A percentile compares a stretch with the other conserved stretches of the same genome.
phyloP scores from a whole-genome alignment of 2,329 filamentous ascomycete species.

The Cadophora sp. region DNA sequence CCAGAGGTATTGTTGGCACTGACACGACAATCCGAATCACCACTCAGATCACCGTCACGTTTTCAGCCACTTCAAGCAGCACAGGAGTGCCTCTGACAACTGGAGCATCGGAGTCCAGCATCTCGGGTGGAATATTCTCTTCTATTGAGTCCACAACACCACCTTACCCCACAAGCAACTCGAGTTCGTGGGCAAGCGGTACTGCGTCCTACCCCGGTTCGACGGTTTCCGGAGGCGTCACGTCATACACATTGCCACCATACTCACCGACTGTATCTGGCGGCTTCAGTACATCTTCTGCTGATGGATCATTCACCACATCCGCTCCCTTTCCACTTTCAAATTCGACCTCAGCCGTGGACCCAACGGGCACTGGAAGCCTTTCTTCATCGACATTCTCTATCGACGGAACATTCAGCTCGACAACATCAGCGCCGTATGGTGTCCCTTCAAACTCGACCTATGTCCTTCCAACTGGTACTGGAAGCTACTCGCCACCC shows the following conservation, averaged over 20 bases:
- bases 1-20: constrained; percentile 5
- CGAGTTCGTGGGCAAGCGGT: neutral
- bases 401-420: neutral
- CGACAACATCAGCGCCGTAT: constrained; percentile 17
- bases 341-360: constrained; percentile 18
- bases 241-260: neutral
- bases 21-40: constrained; percentile 4
- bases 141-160: constrained; percentile 2
- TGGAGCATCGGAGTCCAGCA: constrained; percentile 1
- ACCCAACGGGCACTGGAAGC: constrained; percentile 22
- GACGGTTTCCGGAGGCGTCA: neutral
- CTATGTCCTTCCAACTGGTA: constrained; percentile 21
- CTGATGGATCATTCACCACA: constrained; percentile 15
- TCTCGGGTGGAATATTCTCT: constrained; percentile 7
- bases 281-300: constrained; percentile 11
- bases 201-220: neutral
- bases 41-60: constrained; percentile 6
- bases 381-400: constrained; percentile 1
- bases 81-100: constrained; percentile 20
- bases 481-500: constrained; percentile 10
- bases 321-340: constrained; percentile 22
- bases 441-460: constrained; percentile 14
- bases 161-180: constrained; percentile 14
- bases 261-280: constrained; percentile 15
- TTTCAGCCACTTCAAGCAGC: neutral